Percentiles rank a stretch among this genome's conserved stretches.
Evolutionary conservation across 495 filamentous ascomycete species (phyloP).

Genomic region (Aspergillus coremiiformis): DNA sequence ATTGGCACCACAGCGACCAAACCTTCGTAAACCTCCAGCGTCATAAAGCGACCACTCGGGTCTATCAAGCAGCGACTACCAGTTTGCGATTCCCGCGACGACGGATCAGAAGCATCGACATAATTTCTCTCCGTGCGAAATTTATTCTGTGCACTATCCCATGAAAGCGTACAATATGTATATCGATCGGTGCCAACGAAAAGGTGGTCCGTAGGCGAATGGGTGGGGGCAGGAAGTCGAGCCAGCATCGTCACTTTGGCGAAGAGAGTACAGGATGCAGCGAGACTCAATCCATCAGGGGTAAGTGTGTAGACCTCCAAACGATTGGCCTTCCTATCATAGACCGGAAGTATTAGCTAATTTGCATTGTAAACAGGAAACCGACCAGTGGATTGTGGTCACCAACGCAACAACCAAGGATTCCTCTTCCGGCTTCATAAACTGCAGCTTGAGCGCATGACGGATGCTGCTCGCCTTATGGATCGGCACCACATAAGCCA

Average conservation of each 20-base stretch:
- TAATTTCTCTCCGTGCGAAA: slow-evolving; percentile 63
- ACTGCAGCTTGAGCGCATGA: slow-evolving; percentile 72
- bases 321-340: slow-evolving; percentile 74
- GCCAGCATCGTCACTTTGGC: slow-evolving; percentile 82
- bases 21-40: slow-evolving; percentile 82
- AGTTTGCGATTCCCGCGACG: slow-evolving; percentile 69
- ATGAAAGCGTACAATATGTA: slow-evolving; percentile 81
- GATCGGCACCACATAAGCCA: slow-evolving; percentile 94
- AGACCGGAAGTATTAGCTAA: slow-evolving; percentile 6
- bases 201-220: slow-evolving; percentile 72
- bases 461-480: slow-evolving; percentile 85
- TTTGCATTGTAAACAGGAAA: neutral
- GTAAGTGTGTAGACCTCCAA: slow-evolving; percentile 72
- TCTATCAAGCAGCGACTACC: slow-evolving; percentile 74
- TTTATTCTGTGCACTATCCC: slow-evolving; percentile 57
- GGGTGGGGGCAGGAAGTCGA: slow-evolving; percentile 61
- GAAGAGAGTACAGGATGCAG: slow-evolving; percentile 61
- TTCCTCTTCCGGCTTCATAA: slow-evolving; percentile 66
- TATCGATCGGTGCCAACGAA: slow-evolving; percentile 88
- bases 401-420: slow-evolving; percentile 83
- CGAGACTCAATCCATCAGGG: slow-evolving; percentile 52
- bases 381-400: neutral
- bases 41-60: slow-evolving; percentile 73
- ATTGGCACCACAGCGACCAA: slow-evolving; percentile 71
- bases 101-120: slow-evolving; percentile 68